Percentiles rank a stretch among this genome's conserved stretches.
These are phyloP conservation scores for Circinella umbellata DNA, from an alignment of 371 early-diverging fungal species.

Conservation along the genomic window DNA sequence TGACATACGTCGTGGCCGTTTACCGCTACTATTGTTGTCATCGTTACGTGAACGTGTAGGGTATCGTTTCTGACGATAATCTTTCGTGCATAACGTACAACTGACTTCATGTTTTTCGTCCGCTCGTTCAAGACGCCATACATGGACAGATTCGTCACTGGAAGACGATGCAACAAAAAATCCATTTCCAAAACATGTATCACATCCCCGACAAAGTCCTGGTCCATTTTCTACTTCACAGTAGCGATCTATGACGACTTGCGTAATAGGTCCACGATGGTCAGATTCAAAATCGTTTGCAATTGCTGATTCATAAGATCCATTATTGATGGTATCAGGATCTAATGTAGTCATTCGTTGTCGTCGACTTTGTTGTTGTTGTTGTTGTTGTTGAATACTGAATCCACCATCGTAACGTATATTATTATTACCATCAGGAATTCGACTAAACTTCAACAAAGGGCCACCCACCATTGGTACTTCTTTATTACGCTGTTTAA, in stretches of 20 bases:
- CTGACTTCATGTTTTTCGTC: constrained; percentile 23
- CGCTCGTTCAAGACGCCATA: constrained; percentile 41
- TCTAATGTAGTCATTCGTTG: background rate
- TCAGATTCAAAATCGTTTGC: constrained; percentile 11
- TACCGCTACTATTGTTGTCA: background rate
- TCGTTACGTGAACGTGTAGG: constrained; percentile 4
- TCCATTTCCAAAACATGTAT: constrained; percentile 40
- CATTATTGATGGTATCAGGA: background rate
- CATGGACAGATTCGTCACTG: constrained; percentile 36
- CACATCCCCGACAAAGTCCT: constrained; percentile 32
- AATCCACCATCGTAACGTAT: background rate
- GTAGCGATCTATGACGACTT: constrained; percentile 37
- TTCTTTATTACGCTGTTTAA: constrained; percentile 16
- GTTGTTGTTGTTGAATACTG: background rate
- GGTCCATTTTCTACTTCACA: constrained; percentile 34
- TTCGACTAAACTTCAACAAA: constrained; percentile 26
- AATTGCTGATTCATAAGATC: constrained; percentile 1
- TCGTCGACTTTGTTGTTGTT: background rate
- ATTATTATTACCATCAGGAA: background rate
- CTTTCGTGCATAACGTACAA: constrained; percentile 30
- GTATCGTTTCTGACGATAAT: constrained; percentile 32
- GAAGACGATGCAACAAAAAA: constrained; percentile 43
- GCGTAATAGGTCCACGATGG: constrained; percentile 34
- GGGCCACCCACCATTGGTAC: constrained; percentile 23
- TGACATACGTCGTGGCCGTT: background rate